Base-by-base conservation (phyloP, 305 asterid genomes). In the Fraxinus sp. region DNA sequence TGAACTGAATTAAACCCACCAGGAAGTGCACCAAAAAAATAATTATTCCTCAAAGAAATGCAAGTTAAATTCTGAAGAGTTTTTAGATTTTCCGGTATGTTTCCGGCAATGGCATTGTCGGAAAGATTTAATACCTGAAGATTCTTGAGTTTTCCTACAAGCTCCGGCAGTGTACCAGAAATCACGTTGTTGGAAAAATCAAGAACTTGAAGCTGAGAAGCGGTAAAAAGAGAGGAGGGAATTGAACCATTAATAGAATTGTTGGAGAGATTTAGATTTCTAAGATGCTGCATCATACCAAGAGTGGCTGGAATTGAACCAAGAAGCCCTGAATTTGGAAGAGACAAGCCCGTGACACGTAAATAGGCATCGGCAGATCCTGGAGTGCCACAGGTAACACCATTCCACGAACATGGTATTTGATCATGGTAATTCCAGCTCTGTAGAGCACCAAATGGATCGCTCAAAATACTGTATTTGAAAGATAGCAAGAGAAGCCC, bases 371-470 rank as follows among this genome's bases (percentile, higher is more conserved):
- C 92, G 78, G 89, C 82, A 1, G 92, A 88, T 75, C 88, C 93
- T 5, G 90, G 86, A 9, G 70, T 49, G 33, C 93, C 98, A 80
- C 98, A 95, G 77, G 81, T 13, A 55, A 95, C 92, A 3, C 98
- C 98, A 22, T 77, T 77, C 98, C 98, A 95, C 0, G 91, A 84
- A 55, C 98, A 95, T 2, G 98, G 98, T 43, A 91, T 90, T 7
- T 85, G 90, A 72, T 87, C 93, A 36, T 13, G 74, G 59, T 75
- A 41, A 24, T 84, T 87, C 98, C 98, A 95, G 83, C 66, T 82
- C 75, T 83, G 87, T n/a, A 95, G 22, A 16, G 86, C 92, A 0
- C 88, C 86, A 9, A 88, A 86, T 11, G 98, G 97, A 70, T 95
- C 98, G 37, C 85, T 85, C 5, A 86, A 59, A 35, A 95, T 77